A percentile compares a stretch with the other conserved stretches of the same genome.
Evolutionary conservation across 768 basidiomycete genomes (phyloP).

Genomic region (Mycena rosella): DNA sequence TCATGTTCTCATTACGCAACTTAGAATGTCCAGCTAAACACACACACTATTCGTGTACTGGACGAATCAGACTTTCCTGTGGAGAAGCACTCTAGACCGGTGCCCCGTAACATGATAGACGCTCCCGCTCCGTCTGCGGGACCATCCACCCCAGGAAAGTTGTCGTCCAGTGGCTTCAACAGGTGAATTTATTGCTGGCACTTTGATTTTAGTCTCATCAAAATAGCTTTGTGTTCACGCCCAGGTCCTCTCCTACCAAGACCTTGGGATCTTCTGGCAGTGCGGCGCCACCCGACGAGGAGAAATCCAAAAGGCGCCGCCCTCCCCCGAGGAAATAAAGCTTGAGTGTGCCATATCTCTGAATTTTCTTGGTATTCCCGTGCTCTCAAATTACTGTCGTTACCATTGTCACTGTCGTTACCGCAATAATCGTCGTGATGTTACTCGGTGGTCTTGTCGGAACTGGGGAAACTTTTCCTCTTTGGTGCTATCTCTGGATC

Average conservation of each 20-base stretch:
- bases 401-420: too few relatives aligned
- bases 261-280: too few relatives aligned
- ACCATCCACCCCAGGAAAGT: neutral
- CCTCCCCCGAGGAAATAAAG: too few relatives aligned
- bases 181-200: neutral
- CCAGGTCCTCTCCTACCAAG: neutral
- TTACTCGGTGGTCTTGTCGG: too few relatives aligned
- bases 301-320: too few relatives aligned
- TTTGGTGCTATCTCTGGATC: too few relatives aligned
- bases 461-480: too few relatives aligned
- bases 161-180: neutral
- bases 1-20: neutral
- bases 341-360: too few relatives aligned
- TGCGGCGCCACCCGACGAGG: too few relatives aligned
- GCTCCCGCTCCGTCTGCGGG: neutral
- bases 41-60: slow-evolving; percentile 1
- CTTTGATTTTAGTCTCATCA: neutral
- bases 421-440: too few relatives aligned
- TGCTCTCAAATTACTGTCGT: too few relatives aligned
- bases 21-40: neutral
- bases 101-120: neutral
- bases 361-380: too few relatives aligned
- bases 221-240: neutral
- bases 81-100: neutral
- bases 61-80: neutral